Percentiles rank a stretch among this genome's conserved stretches.
These are phyloP conservation scores for Monosporascus sp. DNA, from an alignment of 2,329 filamentous ascomycete species.

Conservation along the genomic window DNA sequence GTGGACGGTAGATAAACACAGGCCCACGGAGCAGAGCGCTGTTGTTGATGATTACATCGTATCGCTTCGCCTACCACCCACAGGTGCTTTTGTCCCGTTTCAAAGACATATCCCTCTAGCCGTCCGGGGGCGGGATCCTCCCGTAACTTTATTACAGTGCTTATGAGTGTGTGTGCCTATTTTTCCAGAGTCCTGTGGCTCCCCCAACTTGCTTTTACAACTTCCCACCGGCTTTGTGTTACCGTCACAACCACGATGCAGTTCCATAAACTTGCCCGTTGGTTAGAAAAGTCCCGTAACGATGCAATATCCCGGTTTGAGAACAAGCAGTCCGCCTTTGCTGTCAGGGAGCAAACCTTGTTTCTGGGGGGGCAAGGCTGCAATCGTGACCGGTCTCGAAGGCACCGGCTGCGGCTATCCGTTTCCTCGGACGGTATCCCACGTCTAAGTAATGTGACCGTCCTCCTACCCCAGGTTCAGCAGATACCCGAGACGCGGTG, in stretches of 20 bases:
- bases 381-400: background rate
- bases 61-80: too few species aligned
- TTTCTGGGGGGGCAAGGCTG: background rate
- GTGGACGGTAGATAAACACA: too few species aligned
- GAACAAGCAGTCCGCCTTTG: background rate
- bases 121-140: too few species aligned
- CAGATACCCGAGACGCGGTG: background rate
- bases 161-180: too few species aligned
- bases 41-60: too few species aligned
- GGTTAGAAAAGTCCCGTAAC: background rate
- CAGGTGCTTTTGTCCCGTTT: too few species aligned
- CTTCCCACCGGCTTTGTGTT: background rate
- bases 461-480: background rate
- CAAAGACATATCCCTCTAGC: too few species aligned
- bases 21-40: too few species aligned
- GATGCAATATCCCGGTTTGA: background rate
- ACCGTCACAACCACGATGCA: background rate
- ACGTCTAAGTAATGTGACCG: too few species aligned
- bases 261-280: background rate
- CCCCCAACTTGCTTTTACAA: background rate
- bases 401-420: background rate
- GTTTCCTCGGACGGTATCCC: background rate
- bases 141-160: too few species aligned
- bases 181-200: too few species aligned
- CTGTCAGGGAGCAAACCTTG: background rate